Percentiles rank a stretch among this genome's conserved stretches.
Evolutionary conservation across 257 asterid species (phyloP).

Genomic region (Datura wrightii): DNA sequence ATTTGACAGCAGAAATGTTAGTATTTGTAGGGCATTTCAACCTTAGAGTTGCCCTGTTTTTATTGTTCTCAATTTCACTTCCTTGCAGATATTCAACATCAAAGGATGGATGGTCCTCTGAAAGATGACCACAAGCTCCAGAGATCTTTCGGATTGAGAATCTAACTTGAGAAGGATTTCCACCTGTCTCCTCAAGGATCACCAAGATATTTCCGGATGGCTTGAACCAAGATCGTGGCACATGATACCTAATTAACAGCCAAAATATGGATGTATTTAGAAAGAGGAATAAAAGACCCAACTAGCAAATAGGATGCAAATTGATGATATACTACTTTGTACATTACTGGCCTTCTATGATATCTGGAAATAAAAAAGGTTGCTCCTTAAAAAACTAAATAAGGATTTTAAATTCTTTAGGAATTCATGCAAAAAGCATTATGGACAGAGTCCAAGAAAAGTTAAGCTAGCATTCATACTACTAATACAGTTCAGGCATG

Average conservation of each 20-base stretch:
- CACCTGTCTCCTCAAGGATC: slow-evolving; percentile 88
- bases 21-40: slow-evolving; percentile 60
- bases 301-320: not conserved
- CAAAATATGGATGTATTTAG: slow-evolving; percentile 5
- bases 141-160: slow-evolving; percentile 66
- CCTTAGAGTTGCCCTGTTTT: slow-evolving; percentile 41
- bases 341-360: not conserved
- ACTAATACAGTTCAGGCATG: slow-evolving; percentile 9
- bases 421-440: slow-evolving; percentile 6
- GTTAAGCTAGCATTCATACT: not conserved
- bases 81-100: slow-evolving; percentile 43
- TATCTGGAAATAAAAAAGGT: not conserved
- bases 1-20: slow-evolving; percentile 57
- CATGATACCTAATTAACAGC: slow-evolving; percentile 70
- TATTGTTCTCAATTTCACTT: slow-evolving; percentile 38
- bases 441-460: not conserved
- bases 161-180: slow-evolving; percentile 71
- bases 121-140: slow-evolving; percentile 53
- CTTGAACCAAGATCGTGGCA: slow-evolving; percentile 96
- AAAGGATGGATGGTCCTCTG: slow-evolving; percentile 71
- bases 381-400: not conserved
- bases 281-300: not conserved
- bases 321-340: slow-evolving; percentile 4
- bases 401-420: not conserved
- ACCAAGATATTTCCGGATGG: slow-evolving; percentile 75